Percentiles rank a stretch among this genome's conserved stretches.
phyloP scores from a whole-genome alignment of 1,284 basidiomycete genomes.

The Trichosporon sp. region DNA sequence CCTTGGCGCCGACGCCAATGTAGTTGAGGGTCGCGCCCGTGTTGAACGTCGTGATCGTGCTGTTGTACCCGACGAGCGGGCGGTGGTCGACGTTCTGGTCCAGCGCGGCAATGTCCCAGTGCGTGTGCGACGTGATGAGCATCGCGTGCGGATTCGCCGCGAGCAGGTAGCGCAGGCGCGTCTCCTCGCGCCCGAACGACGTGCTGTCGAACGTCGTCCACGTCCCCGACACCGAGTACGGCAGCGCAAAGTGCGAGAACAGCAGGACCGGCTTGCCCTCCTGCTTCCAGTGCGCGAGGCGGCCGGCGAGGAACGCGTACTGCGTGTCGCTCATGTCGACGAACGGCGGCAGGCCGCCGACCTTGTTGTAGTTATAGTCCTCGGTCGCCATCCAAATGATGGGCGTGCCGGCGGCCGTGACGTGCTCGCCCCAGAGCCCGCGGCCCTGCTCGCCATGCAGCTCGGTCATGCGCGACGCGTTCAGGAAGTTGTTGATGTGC shows the following conservation, averaged over 20 bases:
- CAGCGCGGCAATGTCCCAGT: constrained; percentile 4
- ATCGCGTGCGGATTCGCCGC: constrained; percentile 10
- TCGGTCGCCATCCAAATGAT: constrained; percentile 10
- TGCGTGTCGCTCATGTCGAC: constrained; percentile 4
- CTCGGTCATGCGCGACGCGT: neutral
- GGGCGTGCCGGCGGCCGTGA: neutral
- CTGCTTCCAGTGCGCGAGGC: neutral
- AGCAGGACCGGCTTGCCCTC: neutral
- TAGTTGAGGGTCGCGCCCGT: constrained; percentile 2
- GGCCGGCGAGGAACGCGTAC: constrained; percentile 7
- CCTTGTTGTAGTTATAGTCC: neutral
- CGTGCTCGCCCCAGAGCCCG: constrained; percentile 8
- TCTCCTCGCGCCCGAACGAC: neutral
- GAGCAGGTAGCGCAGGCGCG: neutral
- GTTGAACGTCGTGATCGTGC: constrained; percentile 8
- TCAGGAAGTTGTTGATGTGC: constrained; percentile 5
- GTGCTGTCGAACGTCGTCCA: neutral
- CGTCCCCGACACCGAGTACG: neutral
- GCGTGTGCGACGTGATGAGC: constrained; percentile 7
- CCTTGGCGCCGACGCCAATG: neutral
- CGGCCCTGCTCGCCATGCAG: neutral
- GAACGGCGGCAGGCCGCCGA: neutral
- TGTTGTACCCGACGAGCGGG: neutral
- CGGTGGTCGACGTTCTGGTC: constrained; percentile 9
- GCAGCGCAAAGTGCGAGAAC: constrained; percentile 5